Percentiles rank a stretch among this genome's conserved stretches.
Evolutionary conservation across 345 rosid species (phyloP).

Genomic region (Leavenworthia alabamica): DNA sequence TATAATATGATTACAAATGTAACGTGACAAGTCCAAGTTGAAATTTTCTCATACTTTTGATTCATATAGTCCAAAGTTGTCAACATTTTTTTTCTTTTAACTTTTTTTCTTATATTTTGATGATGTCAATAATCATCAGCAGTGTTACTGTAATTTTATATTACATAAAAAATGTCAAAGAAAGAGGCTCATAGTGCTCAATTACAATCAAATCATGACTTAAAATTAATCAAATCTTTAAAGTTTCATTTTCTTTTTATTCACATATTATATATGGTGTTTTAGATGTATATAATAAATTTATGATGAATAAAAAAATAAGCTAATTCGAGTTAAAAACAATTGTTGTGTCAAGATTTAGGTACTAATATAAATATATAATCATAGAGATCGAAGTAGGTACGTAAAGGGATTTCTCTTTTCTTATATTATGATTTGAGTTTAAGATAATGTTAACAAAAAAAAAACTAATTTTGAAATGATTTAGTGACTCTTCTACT

Average conservation of each 20-base stretch:
- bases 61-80: constrained; percentile 7
- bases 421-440: background rate
- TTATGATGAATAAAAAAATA: background rate
- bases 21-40: constrained; percentile 29
- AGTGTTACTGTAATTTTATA: background rate
- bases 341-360: constrained; percentile 1
- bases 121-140: background rate
- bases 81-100: background rate
- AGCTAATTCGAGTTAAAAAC: constrained; percentile 3
- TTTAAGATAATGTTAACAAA: background rate
- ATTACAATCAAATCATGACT: constrained; percentile 14
- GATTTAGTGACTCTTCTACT: too few species aligned
- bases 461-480: background rate
- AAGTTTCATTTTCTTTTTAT: background rate
- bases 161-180: constrained; percentile 23
- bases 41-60: constrained; percentile 15
- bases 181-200: constrained; percentile 34
- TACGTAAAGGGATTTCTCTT: constrained; percentile 18
- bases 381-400: constrained; percentile 5
- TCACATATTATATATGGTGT: background rate
- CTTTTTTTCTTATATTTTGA: background rate
- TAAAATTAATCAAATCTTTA: constrained; percentile 3
- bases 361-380: background rate
- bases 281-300: background rate
- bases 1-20: constrained; percentile 7